Evolutionary conservation across 2,329 filamentous ascomycete genomes (phyloP), one percentile per base, ranked within the genome.

Genomic region (Hyphodiscus sp.): DNA sequence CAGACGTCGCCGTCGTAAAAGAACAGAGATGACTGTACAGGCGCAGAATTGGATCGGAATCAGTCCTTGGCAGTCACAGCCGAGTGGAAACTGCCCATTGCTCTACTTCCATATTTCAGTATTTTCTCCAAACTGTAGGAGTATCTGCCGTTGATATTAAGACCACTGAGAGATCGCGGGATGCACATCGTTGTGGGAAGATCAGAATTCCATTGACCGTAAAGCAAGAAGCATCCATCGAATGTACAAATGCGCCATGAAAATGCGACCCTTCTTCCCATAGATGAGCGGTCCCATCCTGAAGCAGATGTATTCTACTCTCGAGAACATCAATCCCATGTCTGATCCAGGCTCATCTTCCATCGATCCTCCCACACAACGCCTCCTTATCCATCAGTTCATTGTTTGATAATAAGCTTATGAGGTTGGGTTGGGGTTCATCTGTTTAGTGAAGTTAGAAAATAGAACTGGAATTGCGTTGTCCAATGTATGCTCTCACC

Each of bases 401-500:
- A 47, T 52, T 52, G 56, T 49, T 50, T 56, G 41, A 20, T 52
- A 18, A 50, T 57, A 61, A 51, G 55, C 68, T 77, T 87, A 89
- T 68, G 83, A 72, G 72, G 82, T 83, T 69, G 87, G 87, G 82
- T 90, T 90, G 74, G 87, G 86, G 84, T 91, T 91, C 87, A 91
- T 91, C 87, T 88, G 62, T 54, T 54, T 18, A 52, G 48, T 23
- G 15, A 16, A 26, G 41, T 49, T 38, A 58, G 56, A 58, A 42
- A 45, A 45, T 59, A 49, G 41, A 45, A 51, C 18, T 52, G 45
- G 49, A 47, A 5, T 30, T 18, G 11, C 18, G 20, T 3, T 13
- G 15, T 19, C 26, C 15, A 23, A 15, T 38, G 19, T 15, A 13
- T 26, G 26, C 47, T 47, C 54, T 58, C 63, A 94, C 90, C 90